Percentiles rank a stretch among this genome's conserved stretches.
phyloP scores from a whole-genome alignment of 2,329 filamentous ascomycete genomes.

The Sporothrix globosa region DNA sequence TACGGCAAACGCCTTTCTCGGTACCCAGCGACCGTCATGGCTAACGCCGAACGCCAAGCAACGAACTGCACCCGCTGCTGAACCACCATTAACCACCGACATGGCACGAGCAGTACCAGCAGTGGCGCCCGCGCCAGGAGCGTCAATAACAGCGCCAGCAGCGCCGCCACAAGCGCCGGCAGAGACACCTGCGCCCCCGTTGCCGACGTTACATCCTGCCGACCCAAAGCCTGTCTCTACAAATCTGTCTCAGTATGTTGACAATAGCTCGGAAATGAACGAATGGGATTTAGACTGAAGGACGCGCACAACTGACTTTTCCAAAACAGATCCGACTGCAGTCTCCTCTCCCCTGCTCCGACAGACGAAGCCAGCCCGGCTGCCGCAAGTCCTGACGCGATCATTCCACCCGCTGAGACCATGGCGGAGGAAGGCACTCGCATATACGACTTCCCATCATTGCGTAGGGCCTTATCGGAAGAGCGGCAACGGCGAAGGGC shows the following conservation, averaged over 20 bases:
- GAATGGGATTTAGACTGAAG: background rate
- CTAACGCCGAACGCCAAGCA: conserved; percentile 33
- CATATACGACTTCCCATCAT: conserved; percentile 1
- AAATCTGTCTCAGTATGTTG: conserved; percentile 18
- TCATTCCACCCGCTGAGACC: background rate
- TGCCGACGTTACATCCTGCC: background rate
- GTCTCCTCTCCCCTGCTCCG: conserved; percentile 64
- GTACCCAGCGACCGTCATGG: conserved; percentile 41
- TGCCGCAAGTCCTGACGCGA: conserved; percentile 33
- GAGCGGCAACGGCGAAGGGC: background rate
- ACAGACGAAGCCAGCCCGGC: conserved; percentile 63
- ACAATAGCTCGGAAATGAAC: background rate
- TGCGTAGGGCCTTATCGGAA: conserved; percentile 1
- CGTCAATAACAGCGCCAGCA: background rate
- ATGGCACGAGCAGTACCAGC: background rate
- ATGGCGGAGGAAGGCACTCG: background rate
- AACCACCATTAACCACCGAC: background rate
- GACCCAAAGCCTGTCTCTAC: background rate
- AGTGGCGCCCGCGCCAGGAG: background rate
- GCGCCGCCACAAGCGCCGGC: background rate
- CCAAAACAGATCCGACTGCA: conserved; percentile 38
- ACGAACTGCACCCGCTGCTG: background rate
- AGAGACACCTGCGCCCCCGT: background rate
- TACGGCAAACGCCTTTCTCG: conserved; percentile 42
- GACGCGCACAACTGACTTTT: conserved; percentile 26